A percentile compares a stretch with the other conserved stretches of the same genome.
phyloP scores from a whole-genome alignment of 129 eudicot species.

The Gnaphalium uliginosum region DNA sequence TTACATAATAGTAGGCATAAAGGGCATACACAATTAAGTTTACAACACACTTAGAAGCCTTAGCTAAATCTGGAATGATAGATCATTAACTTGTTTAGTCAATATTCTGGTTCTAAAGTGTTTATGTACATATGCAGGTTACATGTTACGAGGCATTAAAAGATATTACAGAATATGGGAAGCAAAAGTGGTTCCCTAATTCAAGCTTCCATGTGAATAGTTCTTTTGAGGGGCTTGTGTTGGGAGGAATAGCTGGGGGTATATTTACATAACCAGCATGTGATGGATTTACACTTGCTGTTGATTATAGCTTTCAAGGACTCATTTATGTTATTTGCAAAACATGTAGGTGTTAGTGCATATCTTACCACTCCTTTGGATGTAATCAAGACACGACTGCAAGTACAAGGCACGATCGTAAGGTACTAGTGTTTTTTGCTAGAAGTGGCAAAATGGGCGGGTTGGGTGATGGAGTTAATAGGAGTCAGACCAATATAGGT shows the following conservation, averaged over 20 bases:
- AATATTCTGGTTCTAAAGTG: background rate
- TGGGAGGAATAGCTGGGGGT: slow-evolving; percentile 99
- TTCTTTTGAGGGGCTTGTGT: slow-evolving; percentile 78
- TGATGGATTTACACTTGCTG: slow-evolving; percentile 2
- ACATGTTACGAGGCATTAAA: slow-evolving; percentile 84
- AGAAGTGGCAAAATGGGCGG: background rate
- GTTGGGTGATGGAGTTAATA: background rate
- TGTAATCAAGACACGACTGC: slow-evolving; percentile 94
- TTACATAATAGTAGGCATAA: background rate
- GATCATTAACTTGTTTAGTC: slow-evolving; percentile 4
- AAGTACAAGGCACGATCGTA: slow-evolving; percentile 77
- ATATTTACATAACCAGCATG: slow-evolving; percentile 21
- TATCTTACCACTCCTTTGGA: slow-evolving; percentile 97
- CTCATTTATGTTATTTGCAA: slow-evolving; percentile 11
- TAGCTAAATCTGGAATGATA: background rate
- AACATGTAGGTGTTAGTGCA: slow-evolving; percentile 78
- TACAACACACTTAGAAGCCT: background rate
- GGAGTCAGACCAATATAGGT: background rate
- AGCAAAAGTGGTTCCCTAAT: slow-evolving; percentile 52
- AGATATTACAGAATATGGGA: slow-evolving; percentile 67
- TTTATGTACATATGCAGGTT: slow-evolving; percentile 50
- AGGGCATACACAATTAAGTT: background rate
- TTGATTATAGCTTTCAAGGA: background rate
- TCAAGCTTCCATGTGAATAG: slow-evolving; percentile 56
- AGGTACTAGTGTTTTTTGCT: slow-evolving; percentile 43